Evolutionary conservation across 306 rosid species (phyloP).

Genomic region (Gastrolobium villosum): DNA sequence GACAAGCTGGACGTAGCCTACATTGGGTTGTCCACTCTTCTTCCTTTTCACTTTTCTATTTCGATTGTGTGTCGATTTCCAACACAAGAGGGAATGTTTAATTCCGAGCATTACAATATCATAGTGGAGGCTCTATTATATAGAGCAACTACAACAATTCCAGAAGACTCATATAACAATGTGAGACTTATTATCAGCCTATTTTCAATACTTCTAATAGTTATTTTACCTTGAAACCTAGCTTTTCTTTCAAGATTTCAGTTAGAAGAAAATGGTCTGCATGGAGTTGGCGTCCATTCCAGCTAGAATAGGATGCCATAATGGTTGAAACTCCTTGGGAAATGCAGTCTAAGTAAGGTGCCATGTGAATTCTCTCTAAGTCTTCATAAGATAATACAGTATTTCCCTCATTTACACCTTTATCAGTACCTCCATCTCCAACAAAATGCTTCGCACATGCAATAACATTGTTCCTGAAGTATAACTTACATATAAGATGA

Average conservation of each 20-base stretch:
- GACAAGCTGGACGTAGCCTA: too few species aligned
- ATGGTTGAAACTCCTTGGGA: conserved; percentile 85
- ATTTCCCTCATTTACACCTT: conserved; percentile 86
- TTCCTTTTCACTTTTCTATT: too few species aligned
- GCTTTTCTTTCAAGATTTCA: conserved; percentile 76
- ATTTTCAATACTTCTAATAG: not conserved
- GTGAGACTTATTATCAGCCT: too few species aligned
- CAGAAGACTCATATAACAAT: too few species aligned
- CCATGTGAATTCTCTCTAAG: conserved; percentile 83
- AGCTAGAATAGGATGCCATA: conserved; percentile 91
- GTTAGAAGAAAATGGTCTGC: conserved; percentile 74
- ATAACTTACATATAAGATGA: conserved; percentile 39
- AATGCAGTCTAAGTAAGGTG: conserved; percentile 89
- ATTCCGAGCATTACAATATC: too few species aligned
- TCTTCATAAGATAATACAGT: conserved; percentile 75
- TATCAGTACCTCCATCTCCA: conserved; percentile 91
- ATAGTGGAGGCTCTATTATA: too few species aligned
- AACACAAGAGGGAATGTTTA: too few species aligned
- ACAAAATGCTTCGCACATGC: conserved; percentile 99
- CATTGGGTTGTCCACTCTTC: too few species aligned
- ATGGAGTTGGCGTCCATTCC: conserved; percentile 83
- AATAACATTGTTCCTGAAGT: conserved; percentile 73
- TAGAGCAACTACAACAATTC: too few species aligned
- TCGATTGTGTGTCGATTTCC: too few species aligned
- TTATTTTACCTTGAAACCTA: conserved; percentile 78